Evolutionary conservation across 257 asterid species (phyloP).

Genomic region (Echium plantagineum): DNA sequence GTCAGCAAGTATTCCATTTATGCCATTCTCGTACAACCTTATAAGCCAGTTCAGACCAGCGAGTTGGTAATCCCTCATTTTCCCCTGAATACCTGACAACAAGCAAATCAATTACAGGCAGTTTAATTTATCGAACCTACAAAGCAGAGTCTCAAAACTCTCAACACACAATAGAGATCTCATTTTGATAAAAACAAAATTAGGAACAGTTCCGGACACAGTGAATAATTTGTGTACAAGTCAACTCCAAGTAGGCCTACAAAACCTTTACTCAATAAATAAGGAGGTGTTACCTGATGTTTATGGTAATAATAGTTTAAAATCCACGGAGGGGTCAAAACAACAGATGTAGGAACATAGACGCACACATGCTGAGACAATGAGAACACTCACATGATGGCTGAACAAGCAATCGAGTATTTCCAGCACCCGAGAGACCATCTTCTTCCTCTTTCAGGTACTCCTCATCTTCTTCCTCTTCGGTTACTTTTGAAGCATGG

Average conservation of each 20-base stretch:
- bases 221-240: no score
- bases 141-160: background rate
- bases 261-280: background rate
- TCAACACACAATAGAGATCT: background rate
- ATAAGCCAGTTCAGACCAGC: slow-evolving; percentile 98
- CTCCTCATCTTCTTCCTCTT: slow-evolving; percentile 98
- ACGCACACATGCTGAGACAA: background rate
- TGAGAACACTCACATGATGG: slow-evolving; percentile 73
- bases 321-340: background rate
- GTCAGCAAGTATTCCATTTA: slow-evolving; percentile 97
- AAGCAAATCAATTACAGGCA: background rate
- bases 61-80: slow-evolving; percentile 99
- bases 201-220: no score
- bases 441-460: slow-evolving; percentile 89
- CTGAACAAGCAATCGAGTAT: slow-evolving; percentile 78
- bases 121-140: background rate
- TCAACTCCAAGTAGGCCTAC: background rate
- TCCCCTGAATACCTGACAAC: slow-evolving; percentile 84
- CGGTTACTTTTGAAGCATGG: slow-evolving; percentile 93
- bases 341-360: no score
- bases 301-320: background rate
- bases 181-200: no score
- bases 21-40: slow-evolving; percentile 93
- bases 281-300: background rate
- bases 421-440: slow-evolving; percentile 33